Percentiles rank a stretch among this genome's conserved stretches.
Evolutionary conservation across 2,329 filamentous ascomycete species (phyloP).

Genomic region (Diaporthe amygdali): DNA sequence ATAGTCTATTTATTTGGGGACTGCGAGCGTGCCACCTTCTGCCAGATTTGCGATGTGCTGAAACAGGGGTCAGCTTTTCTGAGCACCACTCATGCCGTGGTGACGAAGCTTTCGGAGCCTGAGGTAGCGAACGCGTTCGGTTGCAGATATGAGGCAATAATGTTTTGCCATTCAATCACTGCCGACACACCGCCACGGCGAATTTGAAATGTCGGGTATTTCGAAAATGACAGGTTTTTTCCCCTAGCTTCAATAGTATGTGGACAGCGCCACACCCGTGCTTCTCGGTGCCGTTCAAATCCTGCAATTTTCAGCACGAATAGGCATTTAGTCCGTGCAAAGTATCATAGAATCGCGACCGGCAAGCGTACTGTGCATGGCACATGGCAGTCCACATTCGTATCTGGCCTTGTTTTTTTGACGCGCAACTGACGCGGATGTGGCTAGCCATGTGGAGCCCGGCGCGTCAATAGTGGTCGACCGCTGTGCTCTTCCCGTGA

Average conservation of each 20-base stretch:
- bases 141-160: conserved; percentile 9
- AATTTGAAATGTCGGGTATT: conserved; percentile 7
- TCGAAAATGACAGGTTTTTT: conserved; percentile 14
- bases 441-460: conserved; percentile 7
- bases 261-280: conserved; percentile 22
- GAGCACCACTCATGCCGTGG: neutral
- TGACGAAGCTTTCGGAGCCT: conserved; percentile 7
- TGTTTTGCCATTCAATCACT: conserved; percentile 17
- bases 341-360: conserved; percentile 4
- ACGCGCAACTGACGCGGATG: conserved; percentile 17
- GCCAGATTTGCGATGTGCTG: conserved; percentile 13
- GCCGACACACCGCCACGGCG: conserved; percentile 22
- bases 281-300: conserved; percentile 11
- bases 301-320: conserved; percentile 11
- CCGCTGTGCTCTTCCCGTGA: neutral
- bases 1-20: conserved; percentile 13
- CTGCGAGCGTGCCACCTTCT: neutral
- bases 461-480: conserved; percentile 16
- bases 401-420: neutral
- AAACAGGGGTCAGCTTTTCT: conserved; percentile 18
- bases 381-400: neutral
- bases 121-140: conserved; percentile 10
- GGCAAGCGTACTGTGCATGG: neutral
- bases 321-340: conserved; percentile 7
- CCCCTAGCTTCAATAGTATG: conserved; percentile 8